A percentile compares a stretch with the other conserved stretches of the same genome.
These are phyloP conservation scores for Castanea mollissima DNA, from an alignment of 306 rosid species.

Conservation along the genomic window DNA sequence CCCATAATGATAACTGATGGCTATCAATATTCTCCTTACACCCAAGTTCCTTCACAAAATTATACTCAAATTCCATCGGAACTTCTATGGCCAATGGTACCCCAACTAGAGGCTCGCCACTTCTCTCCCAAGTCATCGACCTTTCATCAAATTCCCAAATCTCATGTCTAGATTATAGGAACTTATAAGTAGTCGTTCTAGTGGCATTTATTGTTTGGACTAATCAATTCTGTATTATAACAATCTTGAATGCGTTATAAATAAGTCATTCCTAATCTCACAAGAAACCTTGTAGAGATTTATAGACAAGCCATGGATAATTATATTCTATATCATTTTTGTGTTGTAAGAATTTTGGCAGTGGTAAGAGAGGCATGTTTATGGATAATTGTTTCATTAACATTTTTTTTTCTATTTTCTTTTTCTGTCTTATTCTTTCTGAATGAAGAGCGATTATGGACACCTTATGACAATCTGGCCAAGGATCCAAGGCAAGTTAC, in stretches of 20 bases:
- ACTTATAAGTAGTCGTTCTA: not conserved
- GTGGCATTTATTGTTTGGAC: not conserved
- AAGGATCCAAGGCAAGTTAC: conserved; percentile 35
- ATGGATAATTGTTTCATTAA: not conserved
- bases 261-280: not conserved
- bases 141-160: no score
- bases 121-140: no score
- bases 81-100: no score
- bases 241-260: not conserved
- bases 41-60: no score
- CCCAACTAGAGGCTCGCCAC: no score
- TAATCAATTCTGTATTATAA: not conserved
- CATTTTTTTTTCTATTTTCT: not conserved
- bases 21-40: no score
- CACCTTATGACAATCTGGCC: conserved; percentile 38
- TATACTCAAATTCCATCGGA: no score
- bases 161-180: not conserved
- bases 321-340: not conserved
- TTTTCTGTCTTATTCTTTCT: not conserved
- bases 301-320: no score
- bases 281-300: not conserved
- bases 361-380: not conserved
- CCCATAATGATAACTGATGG: no score
- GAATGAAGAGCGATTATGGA: conserved; percentile 43
- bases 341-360: not conserved